A percentile compares a stretch with the other conserved stretches of the same genome.
Conservation (phyloP, 2,329 filamentous ascomycete species). For the Apiospora rasikravindrae region DNA sequence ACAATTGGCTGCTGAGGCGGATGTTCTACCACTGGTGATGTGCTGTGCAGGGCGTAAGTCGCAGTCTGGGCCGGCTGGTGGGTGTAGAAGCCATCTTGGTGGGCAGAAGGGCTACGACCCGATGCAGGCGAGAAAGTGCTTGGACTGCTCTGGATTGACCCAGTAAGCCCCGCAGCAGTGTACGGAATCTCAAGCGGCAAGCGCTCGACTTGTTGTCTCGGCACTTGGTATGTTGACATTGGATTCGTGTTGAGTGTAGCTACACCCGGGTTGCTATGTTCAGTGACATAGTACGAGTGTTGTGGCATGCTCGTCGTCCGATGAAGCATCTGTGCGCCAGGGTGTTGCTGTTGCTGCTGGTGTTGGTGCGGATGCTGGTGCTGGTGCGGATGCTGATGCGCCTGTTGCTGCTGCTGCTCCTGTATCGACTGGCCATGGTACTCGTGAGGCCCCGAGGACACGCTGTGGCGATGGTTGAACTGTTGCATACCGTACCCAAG, state of each 20-base stretch:
- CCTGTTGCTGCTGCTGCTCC: slow-evolving; percentile 34
- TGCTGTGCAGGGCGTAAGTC: slow-evolving; percentile 31
- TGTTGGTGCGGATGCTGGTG: slow-evolving; percentile 37
- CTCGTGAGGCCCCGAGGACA: slow-evolving; percentile 52
- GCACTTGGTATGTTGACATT: slow-evolving; percentile 57
- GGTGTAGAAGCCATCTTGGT: slow-evolving; percentile 60
- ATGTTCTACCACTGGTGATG: slow-evolving; percentile 53
- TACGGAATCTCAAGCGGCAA: slow-evolving; percentile 57
- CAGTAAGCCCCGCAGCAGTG: slow-evolving; percentile 51
- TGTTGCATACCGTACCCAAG: slow-evolving; percentile 51
- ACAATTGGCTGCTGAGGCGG: slow-evolving; percentile 47
- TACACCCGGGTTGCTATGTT: slow-evolving; percentile 66
- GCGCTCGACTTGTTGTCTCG: slow-evolving; percentile 54
- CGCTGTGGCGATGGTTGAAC: slow-evolving; percentile 53
- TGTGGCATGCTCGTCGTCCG: slow-evolving; percentile 53
- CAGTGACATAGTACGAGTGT: slow-evolving; percentile 60
- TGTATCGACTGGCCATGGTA: slow-evolving; percentile 49
- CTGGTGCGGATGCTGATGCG: slow-evolving; percentile 42
- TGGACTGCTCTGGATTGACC: slow-evolving; percentile 63
- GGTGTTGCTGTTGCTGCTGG: slow-evolving; percentile 46
- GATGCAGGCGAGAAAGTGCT: slow-evolving; percentile 62
- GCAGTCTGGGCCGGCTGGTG: slow-evolving; percentile 43
- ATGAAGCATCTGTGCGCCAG: slow-evolving; percentile 53
- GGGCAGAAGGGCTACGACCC: slow-evolving; percentile 57
- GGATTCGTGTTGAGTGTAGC: slow-evolving; percentile 64